Percentiles rank a stretch among this genome's conserved stretches.
These are phyloP conservation scores for Leccinum disarticulatum DNA, from an alignment of 768 basidiomycete species.

Conservation along the genomic window DNA sequence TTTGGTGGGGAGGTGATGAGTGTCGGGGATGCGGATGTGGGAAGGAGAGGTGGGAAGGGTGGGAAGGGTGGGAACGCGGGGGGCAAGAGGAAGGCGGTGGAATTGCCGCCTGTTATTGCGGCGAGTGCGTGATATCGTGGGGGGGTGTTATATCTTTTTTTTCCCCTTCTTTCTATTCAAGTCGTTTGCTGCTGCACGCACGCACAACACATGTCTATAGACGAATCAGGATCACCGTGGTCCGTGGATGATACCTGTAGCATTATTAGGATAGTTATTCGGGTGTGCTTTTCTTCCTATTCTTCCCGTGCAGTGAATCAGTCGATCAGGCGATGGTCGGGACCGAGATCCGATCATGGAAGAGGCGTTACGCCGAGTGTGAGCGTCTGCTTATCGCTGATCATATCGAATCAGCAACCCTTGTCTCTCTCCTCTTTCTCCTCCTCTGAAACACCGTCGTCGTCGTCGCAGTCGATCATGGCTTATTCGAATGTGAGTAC, in stretches of 20 bases:
- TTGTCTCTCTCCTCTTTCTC: neutral
- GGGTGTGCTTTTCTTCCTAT: neutral
- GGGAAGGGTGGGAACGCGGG: conserved; percentile 11
- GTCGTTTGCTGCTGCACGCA: neutral
- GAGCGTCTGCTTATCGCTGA: conserved; percentile 13
- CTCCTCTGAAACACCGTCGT: neutral
- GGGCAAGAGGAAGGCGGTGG: conserved; percentile 28
- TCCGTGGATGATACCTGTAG: conserved; percentile 36
- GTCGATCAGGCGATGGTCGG: neutral
- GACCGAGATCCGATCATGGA: neutral
- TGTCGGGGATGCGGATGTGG: conserved; percentile 4
- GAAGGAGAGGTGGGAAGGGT: conserved; percentile 14
- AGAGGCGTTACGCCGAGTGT: neutral
- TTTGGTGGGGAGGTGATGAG: conserved; percentile 13
- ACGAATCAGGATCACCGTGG: conserved; percentile 7
- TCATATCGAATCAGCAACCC: conserved; percentile 4
- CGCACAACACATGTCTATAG: conserved; percentile 15
- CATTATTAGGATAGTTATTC: conserved; percentile 32
- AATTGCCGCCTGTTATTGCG: conserved; percentile 36
- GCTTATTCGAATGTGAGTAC: conserved; percentile 22
- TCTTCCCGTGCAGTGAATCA: neutral
- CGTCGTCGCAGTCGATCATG: conserved; percentile 10
- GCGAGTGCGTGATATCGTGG: conserved; percentile 28
- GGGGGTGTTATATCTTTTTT: too few relatives aligned
- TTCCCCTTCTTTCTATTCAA: too few relatives aligned